These are phyloP conservation scores for Trichoderma brevicompactum DNA, from an alignment of 2,329 filamentous ascomycete genomes.

Conservation along the genomic window DNA sequence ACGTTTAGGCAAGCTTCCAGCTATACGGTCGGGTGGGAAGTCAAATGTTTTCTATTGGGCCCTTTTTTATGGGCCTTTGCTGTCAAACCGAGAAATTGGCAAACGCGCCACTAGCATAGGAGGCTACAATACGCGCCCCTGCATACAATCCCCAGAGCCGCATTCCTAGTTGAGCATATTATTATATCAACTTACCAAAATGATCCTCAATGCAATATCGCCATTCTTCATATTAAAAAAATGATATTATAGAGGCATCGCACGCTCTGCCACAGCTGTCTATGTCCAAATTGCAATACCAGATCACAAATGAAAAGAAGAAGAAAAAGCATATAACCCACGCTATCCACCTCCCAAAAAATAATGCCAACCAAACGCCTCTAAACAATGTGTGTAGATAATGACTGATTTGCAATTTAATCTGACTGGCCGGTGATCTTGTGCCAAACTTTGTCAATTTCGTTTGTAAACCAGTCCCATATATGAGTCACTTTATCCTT, in stretches of 20 bases:
- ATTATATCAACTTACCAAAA: no score
- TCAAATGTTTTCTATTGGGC: no score
- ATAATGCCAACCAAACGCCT: conserved; percentile 10
- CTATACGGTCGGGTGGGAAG: no score
- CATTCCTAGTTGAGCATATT: no score
- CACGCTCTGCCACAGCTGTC: not conserved
- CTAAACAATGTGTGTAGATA: not conserved
- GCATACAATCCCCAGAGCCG: no score
- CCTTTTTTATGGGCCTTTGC: no score
- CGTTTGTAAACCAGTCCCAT: conserved; percentile 58
- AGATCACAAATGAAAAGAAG: not conserved
- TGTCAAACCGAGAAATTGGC: no score
- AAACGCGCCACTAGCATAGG: no score
- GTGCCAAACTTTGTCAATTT: conserved; percentile 52
- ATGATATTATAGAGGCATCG: not conserved
- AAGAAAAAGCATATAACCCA: not conserved
- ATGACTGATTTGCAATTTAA: not conserved
- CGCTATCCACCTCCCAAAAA: not conserved
- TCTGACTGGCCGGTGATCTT: conserved; percentile 44
- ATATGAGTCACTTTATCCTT: conserved; percentile 44
- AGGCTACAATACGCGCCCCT: no score
- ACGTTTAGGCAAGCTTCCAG: no score
- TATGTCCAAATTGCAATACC: not conserved
- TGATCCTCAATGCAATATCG: no score
- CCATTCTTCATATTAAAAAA: not conserved